Evolutionary conservation across 225 moss, liverwort and hornwort species (phyloP).

Genomic region (Climacium dendroides): DNA sequence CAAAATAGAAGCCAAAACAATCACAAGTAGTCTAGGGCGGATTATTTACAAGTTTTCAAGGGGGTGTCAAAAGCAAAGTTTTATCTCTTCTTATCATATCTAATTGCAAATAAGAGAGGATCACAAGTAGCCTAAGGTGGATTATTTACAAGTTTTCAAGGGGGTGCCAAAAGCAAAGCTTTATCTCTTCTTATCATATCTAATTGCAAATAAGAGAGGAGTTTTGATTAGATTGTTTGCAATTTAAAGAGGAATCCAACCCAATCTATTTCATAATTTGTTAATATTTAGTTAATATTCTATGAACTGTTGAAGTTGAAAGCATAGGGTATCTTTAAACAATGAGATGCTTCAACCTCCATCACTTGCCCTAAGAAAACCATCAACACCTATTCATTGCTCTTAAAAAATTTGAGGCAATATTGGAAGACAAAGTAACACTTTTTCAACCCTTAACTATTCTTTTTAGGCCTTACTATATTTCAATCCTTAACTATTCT

Average conservation of each 20-base stretch:
- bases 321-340: neutral
- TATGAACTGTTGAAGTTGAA: neutral
- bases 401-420: rapidly evolving
- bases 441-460: neutral
- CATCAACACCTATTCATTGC: neutral
- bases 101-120: neutral
- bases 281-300: rapidly evolving
- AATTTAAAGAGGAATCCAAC: neutral
- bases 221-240: rapidly evolving
- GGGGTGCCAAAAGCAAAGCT: rapidly evolving
- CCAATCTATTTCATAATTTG: neutral
- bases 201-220: neutral
- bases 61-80: rapidly evolving
- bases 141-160: neutral
- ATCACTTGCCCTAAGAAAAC: rapidly evolving
- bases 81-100: rapidly evolving
- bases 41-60: neutral
- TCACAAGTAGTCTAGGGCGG: too few relatives aligned
- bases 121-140: too few relatives aligned
- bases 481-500: rapidly evolving
- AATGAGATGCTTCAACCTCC: neutral
- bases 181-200: rapidly evolving
- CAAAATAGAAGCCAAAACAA: too few relatives aligned
- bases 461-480: too few relatives aligned
- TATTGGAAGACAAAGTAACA: neutral